These are phyloP conservation scores for Hevea brasiliensis DNA, from an alignment of 345 rosid species.

Conservation along the genomic window DNA sequence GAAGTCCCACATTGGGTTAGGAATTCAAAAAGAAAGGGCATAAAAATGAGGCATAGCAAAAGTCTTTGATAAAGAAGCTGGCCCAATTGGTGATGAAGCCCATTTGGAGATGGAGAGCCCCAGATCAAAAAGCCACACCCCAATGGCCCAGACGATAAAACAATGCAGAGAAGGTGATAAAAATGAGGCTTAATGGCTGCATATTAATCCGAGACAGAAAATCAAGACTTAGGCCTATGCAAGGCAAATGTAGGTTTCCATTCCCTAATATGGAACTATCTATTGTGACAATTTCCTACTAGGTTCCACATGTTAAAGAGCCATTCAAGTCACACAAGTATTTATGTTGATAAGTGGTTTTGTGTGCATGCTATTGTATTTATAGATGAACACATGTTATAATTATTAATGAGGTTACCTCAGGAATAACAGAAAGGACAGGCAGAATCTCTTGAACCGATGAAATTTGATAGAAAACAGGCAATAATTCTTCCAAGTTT, in stretches of 20 bases:
- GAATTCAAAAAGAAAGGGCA: too few species aligned
- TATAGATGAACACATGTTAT: not conserved
- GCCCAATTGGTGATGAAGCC: too few species aligned
- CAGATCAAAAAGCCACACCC: too few species aligned
- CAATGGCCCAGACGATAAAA: too few species aligned
- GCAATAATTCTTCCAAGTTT: constrained; percentile 41
- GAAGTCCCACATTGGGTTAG: too few species aligned
- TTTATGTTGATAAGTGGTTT: not conserved
- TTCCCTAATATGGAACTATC: not conserved
- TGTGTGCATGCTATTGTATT: not conserved
- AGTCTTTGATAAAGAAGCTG: too few species aligned
- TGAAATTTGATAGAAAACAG: constrained; percentile 44
- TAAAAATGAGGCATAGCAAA: too few species aligned
- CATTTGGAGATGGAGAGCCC: too few species aligned
- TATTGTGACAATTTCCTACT: not conserved
- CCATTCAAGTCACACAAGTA: not conserved
- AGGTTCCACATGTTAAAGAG: not conserved
- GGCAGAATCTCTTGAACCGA: constrained; percentile 66
- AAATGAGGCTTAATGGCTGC: too few species aligned
- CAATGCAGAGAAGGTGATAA: too few species aligned
- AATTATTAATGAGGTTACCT: constrained; percentile 42
- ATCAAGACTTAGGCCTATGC: too few species aligned
- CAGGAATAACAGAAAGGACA: constrained; percentile 64
- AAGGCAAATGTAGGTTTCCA: not conserved
- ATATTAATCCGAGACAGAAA: too few species aligned